Evolutionary conservation across 75 land plant genomes (phyloP).

Genomic region (Sequoia sempervirens): DNA sequence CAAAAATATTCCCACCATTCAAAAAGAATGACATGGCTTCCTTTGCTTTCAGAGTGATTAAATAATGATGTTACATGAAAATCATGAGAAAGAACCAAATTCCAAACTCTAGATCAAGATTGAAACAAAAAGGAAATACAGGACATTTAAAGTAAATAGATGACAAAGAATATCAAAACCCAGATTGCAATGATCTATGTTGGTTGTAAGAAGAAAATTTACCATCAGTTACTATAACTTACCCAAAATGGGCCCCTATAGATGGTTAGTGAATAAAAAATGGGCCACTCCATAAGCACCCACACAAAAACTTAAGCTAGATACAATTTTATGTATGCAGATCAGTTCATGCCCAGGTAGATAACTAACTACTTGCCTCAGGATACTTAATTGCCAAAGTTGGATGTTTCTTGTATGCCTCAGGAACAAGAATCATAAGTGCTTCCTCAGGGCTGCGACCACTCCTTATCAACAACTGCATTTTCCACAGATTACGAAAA

Average conservation of each 20-base stretch:
- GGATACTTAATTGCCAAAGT: slow-evolving; percentile 89
- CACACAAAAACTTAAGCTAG: not conserved
- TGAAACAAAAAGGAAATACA: not conserved
- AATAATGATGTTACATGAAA: not conserved
- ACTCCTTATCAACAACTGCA: slow-evolving; percentile 86
- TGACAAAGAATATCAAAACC: not conserved
- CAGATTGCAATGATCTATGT: not conserved
- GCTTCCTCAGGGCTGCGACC: slow-evolving; percentile 89
- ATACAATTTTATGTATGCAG: not conserved
- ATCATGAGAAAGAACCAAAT: not conserved
- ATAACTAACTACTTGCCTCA: slow-evolving; percentile 54
- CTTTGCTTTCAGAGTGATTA: not conserved
- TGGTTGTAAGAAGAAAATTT: not conserved
- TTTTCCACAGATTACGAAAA: slow-evolving; percentile 2
- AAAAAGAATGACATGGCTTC: not conserved
- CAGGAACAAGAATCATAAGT: slow-evolving; percentile 98
- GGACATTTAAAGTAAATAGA: not conserved
- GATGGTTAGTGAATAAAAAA: not conserved
- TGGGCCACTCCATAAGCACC: not conserved
- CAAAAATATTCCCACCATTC: not conserved
- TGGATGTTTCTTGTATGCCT: slow-evolving; percentile 98
- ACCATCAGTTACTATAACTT: not conserved
- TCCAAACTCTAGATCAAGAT: not conserved
- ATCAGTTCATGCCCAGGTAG: not conserved
- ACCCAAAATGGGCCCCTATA: not conserved